Evolutionary conservation across 305 asterid genomes (phyloP).

Genomic region (Plantago coronopus): DNA sequence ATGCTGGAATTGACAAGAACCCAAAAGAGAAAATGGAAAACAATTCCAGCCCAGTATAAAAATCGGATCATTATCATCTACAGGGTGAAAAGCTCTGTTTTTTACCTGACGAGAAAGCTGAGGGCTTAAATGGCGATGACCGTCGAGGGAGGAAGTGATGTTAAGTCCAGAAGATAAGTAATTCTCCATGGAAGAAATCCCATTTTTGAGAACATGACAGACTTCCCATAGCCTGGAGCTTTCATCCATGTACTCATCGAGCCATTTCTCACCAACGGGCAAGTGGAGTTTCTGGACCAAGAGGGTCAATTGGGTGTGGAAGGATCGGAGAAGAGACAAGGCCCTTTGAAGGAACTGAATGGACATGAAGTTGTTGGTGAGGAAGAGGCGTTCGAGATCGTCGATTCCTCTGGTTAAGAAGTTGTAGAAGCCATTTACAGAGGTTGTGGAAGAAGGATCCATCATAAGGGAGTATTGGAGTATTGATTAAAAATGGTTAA

Average conservation of each 20-base stretch:
- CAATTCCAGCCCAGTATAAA: neutral
- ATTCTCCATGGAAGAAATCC: constrained; percentile 67
- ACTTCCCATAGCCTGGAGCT: constrained; percentile 86
- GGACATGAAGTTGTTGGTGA: constrained; percentile 72
- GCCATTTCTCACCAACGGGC: constrained; percentile 93
- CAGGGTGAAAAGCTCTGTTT: neutral
- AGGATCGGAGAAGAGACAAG: constrained; percentile 61
- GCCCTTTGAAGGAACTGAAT: constrained; percentile 71
- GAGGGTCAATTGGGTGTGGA: constrained; percentile 58
- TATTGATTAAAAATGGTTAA: neutral
- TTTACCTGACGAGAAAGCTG: constrained; percentile 77
- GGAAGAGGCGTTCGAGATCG: constrained; percentile 62
- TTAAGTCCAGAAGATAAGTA: constrained; percentile 59
- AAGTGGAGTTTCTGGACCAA: constrained; percentile 72
- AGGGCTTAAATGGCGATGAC: constrained; percentile 51
- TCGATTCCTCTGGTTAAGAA: constrained; percentile 67
- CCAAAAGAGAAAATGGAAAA: neutral
- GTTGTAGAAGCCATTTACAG: constrained; percentile 77
- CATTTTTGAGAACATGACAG: constrained; percentile 69
- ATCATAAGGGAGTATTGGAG: constrained; percentile 29
- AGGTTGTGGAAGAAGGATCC: constrained; percentile 74
- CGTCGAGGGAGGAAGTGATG: constrained; percentile 51
- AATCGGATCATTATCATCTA: neutral
- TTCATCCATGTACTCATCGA: constrained; percentile 91
- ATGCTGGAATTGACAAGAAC: neutral